These are phyloP conservation scores for Dictyostelium discoideum DNA, from an alignment of 78 protist species.

Conservation along the genomic window DNA sequence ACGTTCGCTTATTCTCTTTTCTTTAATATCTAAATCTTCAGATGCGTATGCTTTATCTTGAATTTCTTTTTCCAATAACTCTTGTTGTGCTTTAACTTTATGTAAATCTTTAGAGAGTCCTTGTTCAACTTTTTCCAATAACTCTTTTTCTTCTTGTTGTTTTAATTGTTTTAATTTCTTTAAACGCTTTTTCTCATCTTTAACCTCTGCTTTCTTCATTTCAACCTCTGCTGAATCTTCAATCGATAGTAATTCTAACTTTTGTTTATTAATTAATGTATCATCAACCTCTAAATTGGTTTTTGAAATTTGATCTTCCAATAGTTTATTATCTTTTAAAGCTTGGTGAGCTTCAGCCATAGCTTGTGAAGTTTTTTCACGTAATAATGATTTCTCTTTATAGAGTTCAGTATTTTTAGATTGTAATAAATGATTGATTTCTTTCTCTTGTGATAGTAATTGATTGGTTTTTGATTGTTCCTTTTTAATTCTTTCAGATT, in stretches of 20 bases:
- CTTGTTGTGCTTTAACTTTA: not conserved
- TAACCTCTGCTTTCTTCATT: conserved; percentile 16
- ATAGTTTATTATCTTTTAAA: not conserved
- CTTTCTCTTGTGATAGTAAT: conserved; percentile 19
- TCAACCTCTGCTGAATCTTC: conserved; percentile 35
- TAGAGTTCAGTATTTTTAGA: not conserved
- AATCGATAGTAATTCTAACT: not conserved
- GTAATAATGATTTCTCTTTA: conserved; percentile 14
- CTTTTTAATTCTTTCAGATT: not conserved
- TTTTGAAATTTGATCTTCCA: not conserved
- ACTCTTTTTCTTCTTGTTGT: conserved; percentile 6
- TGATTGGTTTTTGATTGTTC: not conserved
- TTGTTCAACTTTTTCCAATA: not conserved
- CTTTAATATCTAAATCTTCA: conserved; percentile 32
- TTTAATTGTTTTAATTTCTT: conserved; percentile 11
- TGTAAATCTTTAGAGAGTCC: not conserved
- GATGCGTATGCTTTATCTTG: not conserved
- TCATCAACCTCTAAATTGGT: not conserved
- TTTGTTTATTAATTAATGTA: not conserved
- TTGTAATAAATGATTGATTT: conserved; percentile 11
- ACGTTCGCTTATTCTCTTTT: conserved; percentile 26
- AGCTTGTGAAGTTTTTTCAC: not conserved
- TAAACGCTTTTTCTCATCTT: conserved; percentile 47
- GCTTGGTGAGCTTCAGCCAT: not conserved
- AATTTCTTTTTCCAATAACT: conserved; percentile 18